These are phyloP conservation scores for Trypanosoma grayi DNA, from an alignment of 208 protist species.

Conservation along the genomic window DNA sequence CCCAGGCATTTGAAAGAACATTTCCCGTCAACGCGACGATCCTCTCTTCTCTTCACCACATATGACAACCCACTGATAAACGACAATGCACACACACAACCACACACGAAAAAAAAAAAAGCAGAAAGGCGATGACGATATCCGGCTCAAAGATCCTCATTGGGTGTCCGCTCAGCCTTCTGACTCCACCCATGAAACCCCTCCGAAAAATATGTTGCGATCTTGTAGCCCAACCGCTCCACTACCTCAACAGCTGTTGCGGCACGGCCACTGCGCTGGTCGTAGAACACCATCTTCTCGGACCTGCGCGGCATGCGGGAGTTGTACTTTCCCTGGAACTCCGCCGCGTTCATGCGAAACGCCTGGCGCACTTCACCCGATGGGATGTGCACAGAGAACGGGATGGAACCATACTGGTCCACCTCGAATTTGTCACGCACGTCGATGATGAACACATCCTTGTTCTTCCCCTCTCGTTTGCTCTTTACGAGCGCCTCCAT, in stretches of 20 bases:
- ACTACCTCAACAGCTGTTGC: conserved; percentile 29
- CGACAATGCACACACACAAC: background rate
- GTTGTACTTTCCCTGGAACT: conserved; percentile 56
- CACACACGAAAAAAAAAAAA: conserved; percentile 6
- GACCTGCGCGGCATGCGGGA: conserved; percentile 44
- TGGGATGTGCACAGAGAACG: conserved; percentile 50
- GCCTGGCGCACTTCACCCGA: conserved; percentile 42
- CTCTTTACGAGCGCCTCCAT: conserved; percentile 57
- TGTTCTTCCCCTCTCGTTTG: conserved; percentile 31
- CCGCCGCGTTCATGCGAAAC: conserved; percentile 38
- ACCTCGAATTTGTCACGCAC: conserved; percentile 60
- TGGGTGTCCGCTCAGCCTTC: conserved; percentile 22
- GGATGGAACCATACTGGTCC: conserved; percentile 36
- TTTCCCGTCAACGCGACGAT: background rate
- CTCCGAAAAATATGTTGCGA: conserved; percentile 29
- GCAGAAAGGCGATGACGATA: background rate
- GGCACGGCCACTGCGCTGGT: conserved; percentile 37
- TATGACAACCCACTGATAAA: background rate
- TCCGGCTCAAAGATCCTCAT: conserved; percentile 48
- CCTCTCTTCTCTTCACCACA: no score
- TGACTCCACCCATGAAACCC: conserved; percentile 42
- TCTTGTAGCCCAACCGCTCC: conserved; percentile 29
- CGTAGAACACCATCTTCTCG: conserved; percentile 56
- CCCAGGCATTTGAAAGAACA: background rate
- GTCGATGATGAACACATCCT: conserved; percentile 54